Evolutionary conservation across 2,329 filamentous ascomycete genomes (phyloP), one percentile per base, ranked within the genome.

Genomic region (Dendryphion nanum): DNA sequence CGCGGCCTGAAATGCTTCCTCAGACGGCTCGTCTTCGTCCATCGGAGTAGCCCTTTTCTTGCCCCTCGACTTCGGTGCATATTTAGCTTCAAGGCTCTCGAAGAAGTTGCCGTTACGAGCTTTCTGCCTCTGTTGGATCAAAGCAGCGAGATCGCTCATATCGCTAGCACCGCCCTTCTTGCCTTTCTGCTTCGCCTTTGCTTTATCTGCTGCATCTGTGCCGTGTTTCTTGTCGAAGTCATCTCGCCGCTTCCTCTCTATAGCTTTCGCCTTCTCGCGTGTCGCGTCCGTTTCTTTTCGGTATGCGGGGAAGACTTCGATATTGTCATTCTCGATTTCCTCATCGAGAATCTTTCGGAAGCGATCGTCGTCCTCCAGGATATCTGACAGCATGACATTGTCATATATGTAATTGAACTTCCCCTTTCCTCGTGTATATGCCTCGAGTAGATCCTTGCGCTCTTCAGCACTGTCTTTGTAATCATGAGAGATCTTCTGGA

Each of bases 401-500:
- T 89, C 80, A 66, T 94, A 97, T 1, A 98, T 69, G 14, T 67
- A 68, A 53, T 85, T 79, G 79, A 97, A 82, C 45, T 86, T 75
- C 21, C 93, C 93, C 58, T 88, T 74, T 56, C 70, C 71, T 48
- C 82, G 73, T 51, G 81, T 81, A 67, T 91, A 98, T 2, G 87
- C 86, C 10, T 75, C 71, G 4, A 98, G 71, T 1, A 98, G 53
- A 59, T 94, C 89, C 33, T 77, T 74, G 51, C 77, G 79, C 71
- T 98, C 93, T 65, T 97, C 89, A 3, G 88, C 85, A 1, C 88
- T 90, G 14, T 81, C 79, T 69, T 91, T 89, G 73, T 97, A 98
- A 48, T 84, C 75, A 19, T 75, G 71, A 42, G 86, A 79, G 56
- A 97, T 87, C 38, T 82, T 78, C 38, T 83, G 76, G 50, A 98